Conservation (phyloP, 2,329 filamentous ascomycete species). For the Ceratocystis harringtonii region DNA sequence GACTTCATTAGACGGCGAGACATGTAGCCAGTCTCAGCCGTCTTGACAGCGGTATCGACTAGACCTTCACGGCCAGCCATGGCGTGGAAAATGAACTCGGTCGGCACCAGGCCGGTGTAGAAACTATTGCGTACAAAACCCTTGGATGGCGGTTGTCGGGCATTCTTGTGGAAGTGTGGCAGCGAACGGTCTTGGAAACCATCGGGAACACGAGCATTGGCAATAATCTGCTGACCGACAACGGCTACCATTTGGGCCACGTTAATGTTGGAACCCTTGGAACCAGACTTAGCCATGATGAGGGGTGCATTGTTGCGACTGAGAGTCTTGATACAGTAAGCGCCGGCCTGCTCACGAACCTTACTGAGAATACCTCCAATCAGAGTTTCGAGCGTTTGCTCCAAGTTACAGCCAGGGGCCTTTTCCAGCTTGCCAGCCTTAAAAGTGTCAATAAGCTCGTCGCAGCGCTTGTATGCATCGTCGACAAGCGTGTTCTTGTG, state of each 20-base stretch:
- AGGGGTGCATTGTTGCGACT: slow-evolving; percentile 85
- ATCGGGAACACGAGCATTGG: slow-evolving; percentile 78
- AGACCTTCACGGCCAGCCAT: slow-evolving; percentile 97
- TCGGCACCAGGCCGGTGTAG: slow-evolving; percentile 77
- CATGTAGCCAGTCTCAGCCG: slow-evolving; percentile 98
- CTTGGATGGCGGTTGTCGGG: slow-evolving; percentile 82
- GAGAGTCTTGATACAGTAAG: slow-evolving; percentile 76
- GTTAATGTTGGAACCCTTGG: slow-evolving; percentile 94
- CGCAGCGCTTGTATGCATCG: slow-evolving; percentile 64
- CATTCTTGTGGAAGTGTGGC: slow-evolving; percentile 89
- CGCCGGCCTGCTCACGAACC: slow-evolving; percentile 80
- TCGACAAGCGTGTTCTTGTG: slow-evolving; percentile 65
- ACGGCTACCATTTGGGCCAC: slow-evolving; percentile 97
- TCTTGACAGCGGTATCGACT: slow-evolving; percentile 97
- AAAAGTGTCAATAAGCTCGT: slow-evolving; percentile 68
- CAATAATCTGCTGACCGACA: slow-evolving; percentile 96
- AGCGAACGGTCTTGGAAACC: slow-evolving; percentile 92
- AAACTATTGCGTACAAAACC: slow-evolving; percentile 97
- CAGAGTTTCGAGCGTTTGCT: slow-evolving; percentile 78
- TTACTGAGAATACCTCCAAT: slow-evolving; percentile 85
- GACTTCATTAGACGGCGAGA: slow-evolving; percentile 96
- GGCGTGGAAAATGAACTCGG: slow-evolving; percentile 94
- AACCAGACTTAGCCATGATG: slow-evolving; percentile 94
- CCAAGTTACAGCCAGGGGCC: slow-evolving; percentile 75
- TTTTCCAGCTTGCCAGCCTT: slow-evolving; percentile 70